phyloP scores from a whole-genome alignment of 2,329 filamentous ascomycete species.

The Tolypocladium capitatum region DNA sequence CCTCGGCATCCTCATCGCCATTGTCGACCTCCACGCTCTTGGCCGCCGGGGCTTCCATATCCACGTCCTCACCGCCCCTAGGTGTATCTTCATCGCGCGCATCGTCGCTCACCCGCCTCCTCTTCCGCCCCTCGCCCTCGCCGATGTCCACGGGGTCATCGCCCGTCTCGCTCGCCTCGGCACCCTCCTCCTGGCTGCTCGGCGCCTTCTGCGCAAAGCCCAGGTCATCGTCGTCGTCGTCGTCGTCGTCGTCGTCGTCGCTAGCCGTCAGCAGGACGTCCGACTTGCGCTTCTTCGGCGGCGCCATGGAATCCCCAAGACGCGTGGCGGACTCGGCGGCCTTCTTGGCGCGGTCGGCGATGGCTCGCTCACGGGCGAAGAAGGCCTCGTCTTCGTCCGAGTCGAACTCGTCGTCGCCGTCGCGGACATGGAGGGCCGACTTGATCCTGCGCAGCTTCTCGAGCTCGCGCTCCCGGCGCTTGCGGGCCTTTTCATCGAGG shows the following conservation, averaged over 20 bases:
- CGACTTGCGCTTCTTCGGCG: slow-evolving; percentile 16
- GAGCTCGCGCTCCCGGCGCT: slow-evolving; percentile 52
- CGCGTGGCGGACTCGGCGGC: slow-evolving; percentile 15
- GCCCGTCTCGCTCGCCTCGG: slow-evolving; percentile 12
- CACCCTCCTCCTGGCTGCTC: slow-evolving; percentile 11
- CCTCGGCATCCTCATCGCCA: slow-evolving; percentile 17
- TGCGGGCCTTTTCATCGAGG: slow-evolving; percentile 48
- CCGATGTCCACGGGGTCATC: slow-evolving; percentile 17
- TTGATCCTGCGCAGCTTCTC: slow-evolving; percentile 73
- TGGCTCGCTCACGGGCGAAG: slow-evolving; percentile 54
- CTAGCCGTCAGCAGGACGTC: slow-evolving; percentile 12
- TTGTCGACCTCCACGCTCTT: neutral
- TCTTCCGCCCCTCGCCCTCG: slow-evolving; percentile 23
- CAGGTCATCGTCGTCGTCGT: slow-evolving; percentile 12
- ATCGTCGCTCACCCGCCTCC: slow-evolving; percentile 19
- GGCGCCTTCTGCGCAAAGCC: slow-evolving; percentile 10
- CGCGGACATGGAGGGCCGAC: slow-evolving; percentile 66
- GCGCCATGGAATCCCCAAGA: slow-evolving; percentile 1
- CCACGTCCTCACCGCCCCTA: slow-evolving; percentile 10
- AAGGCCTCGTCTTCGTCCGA: slow-evolving; percentile 57
- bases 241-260: slow-evolving; percentile 15
- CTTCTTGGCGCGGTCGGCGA: slow-evolving; percentile 40
- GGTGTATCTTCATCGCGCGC: slow-evolving; percentile 7
- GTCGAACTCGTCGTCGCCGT: slow-evolving; percentile 83
- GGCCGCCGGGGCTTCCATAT: slow-evolving; percentile 10